These are phyloP conservation scores for Clarireedia hainanense DNA, from an alignment of 2,329 filamentous ascomycete species.

Conservation along the genomic window DNA sequence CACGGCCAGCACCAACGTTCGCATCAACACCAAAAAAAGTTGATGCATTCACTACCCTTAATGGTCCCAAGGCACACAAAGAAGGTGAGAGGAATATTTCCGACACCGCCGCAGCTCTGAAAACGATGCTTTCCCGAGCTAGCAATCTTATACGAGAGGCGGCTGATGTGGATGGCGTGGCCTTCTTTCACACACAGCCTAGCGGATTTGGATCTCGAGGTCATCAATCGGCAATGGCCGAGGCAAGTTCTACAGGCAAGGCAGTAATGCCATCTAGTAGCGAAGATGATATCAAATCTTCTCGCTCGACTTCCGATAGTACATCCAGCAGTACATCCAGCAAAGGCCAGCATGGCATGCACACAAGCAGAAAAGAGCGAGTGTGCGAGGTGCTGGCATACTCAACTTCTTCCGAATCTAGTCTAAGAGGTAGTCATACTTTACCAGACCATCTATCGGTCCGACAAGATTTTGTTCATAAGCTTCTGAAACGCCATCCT, in stretches of 20 bases:
- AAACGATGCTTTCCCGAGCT: conserved; percentile 22
- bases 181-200: conserved; percentile 23
- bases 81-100: background rate
- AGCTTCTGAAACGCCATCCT: conserved; percentile 17
- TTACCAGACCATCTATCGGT: conserved; percentile 14
- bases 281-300: background rate
- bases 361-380: no score
- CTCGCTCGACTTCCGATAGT: background rate
- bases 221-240: background rate
- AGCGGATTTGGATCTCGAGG: background rate
- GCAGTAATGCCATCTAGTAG: background rate
- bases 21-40: no score
- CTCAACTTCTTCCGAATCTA: conserved; percentile 14
- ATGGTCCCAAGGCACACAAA: no score
- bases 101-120: conserved; percentile 12
- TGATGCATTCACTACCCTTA: no score
- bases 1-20: no score
- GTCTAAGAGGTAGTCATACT: conserved; percentile 1
- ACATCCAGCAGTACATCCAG: background rate
- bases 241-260: no score
- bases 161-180: conserved; percentile 22
- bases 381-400: conserved; percentile 22
- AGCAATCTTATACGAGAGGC: conserved; percentile 25
- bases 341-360: no score
- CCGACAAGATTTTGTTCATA: conserved; percentile 3